Evolutionary conservation across 2,329 filamentous ascomycete genomes (phyloP), one percentile per base, ranked within the genome.

Genomic region (Phaeosphaeriaceae sp.): DNA sequence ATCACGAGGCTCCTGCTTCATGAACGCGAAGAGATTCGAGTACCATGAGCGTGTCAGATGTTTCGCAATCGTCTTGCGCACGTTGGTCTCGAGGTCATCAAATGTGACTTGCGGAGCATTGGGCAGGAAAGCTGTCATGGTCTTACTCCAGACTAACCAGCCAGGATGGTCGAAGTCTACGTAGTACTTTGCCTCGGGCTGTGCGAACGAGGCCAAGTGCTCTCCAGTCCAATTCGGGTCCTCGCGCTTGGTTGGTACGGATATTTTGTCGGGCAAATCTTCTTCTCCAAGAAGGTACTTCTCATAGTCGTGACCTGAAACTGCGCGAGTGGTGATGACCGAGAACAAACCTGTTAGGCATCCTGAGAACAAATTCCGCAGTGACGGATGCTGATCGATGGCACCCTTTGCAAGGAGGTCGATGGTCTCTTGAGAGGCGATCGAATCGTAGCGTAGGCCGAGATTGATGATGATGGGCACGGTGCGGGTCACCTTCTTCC

Each of bases 1-100:
- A 74, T 98, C 94, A 47, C 94, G 89, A 2, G 95, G 94, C 77
- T 98, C 94, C 78, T 98, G 95, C 80, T 97, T 98, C 81, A 98
- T 86, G 74, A 94, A 98, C 23, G 89, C 91, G 72, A 99, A 99
- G 78, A 90, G 94, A 52, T 90, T 90, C 46, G 87, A 86, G 67
- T 97, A 89, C 96, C 95, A 99, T 26, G 92, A 87, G 50, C 89
- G 89, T 59, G 91, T 92, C 61, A 99, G 83, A 44, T 93, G 83
- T 55, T 85, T 85, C 49, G 94, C 95, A 71, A 99, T 95, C 71
- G 92, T 91, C 55, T 86, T 85, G 43, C 94, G 89, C 7, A 91
- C 88, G 1, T 84, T 84, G 68, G 80, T 88, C 77, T 99, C 95
- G 0, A 92, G 81, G 15, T 92, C 89, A 70, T 99, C 95, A 70